A percentile compares a stretch with the other conserved stretches of the same genome.
These are phyloP conservation scores for Plasmodium coatneyi DNA, from an alignment of 169 alveolate genomes.

Conservation along the genomic window DNA sequence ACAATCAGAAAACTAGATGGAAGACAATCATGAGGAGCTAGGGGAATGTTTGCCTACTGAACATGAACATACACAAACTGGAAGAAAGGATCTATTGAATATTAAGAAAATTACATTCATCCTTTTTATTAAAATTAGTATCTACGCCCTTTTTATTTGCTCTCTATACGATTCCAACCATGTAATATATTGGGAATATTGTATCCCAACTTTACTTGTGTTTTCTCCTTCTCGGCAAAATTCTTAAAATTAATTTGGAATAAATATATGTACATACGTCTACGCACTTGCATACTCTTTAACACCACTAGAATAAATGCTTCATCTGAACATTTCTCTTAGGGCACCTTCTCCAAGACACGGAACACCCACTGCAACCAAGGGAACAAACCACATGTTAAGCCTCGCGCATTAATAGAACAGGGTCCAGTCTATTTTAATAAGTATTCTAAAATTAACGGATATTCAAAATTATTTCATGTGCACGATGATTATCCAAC, in stretches of 20 bases:
- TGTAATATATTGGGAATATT: background rate
- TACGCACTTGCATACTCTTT: background rate
- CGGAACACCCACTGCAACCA: background rate
- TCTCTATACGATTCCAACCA: background rate
- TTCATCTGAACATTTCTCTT: background rate
- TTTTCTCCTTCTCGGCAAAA: background rate
- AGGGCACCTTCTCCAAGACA: background rate
- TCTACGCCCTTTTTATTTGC: background rate
- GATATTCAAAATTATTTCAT: background rate
- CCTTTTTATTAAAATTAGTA: background rate
- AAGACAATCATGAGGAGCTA: background rate
- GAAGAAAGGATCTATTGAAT: background rate
- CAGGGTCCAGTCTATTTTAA: background rate
- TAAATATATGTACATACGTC: background rate
- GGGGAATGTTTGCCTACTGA: background rate
- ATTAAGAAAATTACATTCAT: background rate
- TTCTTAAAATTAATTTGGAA: background rate
- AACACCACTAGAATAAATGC: background rate
- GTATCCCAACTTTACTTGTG: background rate
- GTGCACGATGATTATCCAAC: background rate
- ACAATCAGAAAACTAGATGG: constrained; percentile 1
- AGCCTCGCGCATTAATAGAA: background rate
- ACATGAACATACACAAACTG: background rate
- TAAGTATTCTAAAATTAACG: background rate
- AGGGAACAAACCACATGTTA: background rate